Evolutionary conservation across 2,329 filamentous ascomycete genomes (phyloP).

Genomic region (Ophiosphaerella herpotricha): DNA sequence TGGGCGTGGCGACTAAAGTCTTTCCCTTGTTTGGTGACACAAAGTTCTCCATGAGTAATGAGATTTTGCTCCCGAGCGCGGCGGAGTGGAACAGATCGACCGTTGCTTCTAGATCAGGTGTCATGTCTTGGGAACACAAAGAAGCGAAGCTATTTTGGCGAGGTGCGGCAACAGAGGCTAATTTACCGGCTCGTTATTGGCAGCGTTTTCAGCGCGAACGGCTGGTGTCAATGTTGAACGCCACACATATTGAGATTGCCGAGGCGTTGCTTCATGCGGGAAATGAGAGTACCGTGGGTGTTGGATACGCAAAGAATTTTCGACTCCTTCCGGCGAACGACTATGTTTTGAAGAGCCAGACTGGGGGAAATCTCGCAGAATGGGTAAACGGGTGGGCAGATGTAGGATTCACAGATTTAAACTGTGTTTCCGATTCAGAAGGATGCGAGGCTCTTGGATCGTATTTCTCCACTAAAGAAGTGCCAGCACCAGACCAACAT

Average conservation of each 20-base stretch:
- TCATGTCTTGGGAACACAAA: slow-evolving; percentile 49
- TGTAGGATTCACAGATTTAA: slow-evolving; percentile 48
- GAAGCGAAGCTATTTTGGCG: slow-evolving; percentile 52
- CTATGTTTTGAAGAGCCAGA: slow-evolving; percentile 19
- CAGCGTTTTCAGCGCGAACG: slow-evolving; percentile 74
- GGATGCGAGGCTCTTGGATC: slow-evolving; percentile 53
- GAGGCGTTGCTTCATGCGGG: slow-evolving; percentile 42
- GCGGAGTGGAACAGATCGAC: slow-evolving; percentile 49
- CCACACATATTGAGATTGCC: slow-evolving; percentile 57
- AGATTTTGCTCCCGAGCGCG: slow-evolving; percentile 55
- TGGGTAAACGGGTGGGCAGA: slow-evolving; percentile 47
- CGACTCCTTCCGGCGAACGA: slow-evolving; percentile 41
- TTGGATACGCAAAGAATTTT: slow-evolving; percentile 46
- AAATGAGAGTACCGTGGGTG: slow-evolving; percentile 17
- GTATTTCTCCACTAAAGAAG: slow-evolving; percentile 35
- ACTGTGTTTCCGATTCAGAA: slow-evolving; percentile 47
- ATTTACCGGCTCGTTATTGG: slow-evolving; percentile 63
- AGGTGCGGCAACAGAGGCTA: slow-evolving; percentile 53
- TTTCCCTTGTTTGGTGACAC: slow-evolving; percentile 56
- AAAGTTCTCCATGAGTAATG: slow-evolving; percentile 56
- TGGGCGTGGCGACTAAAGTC: slow-evolving; percentile 49
- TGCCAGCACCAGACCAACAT: background rate
- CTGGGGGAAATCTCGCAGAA: slow-evolving; percentile 32
- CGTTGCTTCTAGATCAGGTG: background rate
- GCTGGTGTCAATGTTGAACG: slow-evolving; percentile 74